Evolutionary conservation across 495 filamentous ascomycete species (phyloP), one percentile per base, ranked within the genome.

Genomic region (Amorphotheca resinae): DNA sequence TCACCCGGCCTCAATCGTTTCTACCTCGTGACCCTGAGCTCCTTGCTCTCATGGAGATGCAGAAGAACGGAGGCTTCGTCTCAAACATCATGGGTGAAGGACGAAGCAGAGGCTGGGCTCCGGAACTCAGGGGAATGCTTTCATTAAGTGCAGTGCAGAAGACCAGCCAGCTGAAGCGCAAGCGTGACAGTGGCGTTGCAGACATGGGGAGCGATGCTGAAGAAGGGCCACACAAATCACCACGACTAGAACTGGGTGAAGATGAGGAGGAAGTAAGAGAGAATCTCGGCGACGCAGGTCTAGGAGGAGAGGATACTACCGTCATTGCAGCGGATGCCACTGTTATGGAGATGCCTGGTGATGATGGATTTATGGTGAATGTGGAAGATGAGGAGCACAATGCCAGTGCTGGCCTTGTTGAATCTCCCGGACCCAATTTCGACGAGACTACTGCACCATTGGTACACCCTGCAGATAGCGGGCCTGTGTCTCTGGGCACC

Each of bases 11-110:
- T 6, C 71, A 82, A 18, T 73, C 74, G 11, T 93, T 89, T 57
- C 63, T 95, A 20, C 80, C 89, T 11, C 76, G 87, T 30, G 86
- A 98, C 50, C 85, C 88, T 1, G 74, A 85, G 30, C 63, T 95
- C 14, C 64, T 95, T 9, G 82, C 84, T 25, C 67, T 98, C n/a
- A 80, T 93, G 69, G 84, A 81, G 53, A 74, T 94, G 63, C 88
- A 93, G 57, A 84, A 80, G 55, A 86, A 74, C 33, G 89, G 89
- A 31, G 81, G 77, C 18, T 95, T 98, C 54, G 84, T 94, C 8
- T 82, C 79, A 9, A 77, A 70, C 51, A 74, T 85, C 42, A 74
- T 95, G 56, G 77, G 82, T 9, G 82, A 85, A 43, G 82, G 77
- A 15, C 78, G 83, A 45, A 80, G 77, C 41, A 72, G 70, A 48